Evolutionary conservation across 176 grass and related monocot species (phyloP).

Genomic region (Musa troglodytarum): DNA sequence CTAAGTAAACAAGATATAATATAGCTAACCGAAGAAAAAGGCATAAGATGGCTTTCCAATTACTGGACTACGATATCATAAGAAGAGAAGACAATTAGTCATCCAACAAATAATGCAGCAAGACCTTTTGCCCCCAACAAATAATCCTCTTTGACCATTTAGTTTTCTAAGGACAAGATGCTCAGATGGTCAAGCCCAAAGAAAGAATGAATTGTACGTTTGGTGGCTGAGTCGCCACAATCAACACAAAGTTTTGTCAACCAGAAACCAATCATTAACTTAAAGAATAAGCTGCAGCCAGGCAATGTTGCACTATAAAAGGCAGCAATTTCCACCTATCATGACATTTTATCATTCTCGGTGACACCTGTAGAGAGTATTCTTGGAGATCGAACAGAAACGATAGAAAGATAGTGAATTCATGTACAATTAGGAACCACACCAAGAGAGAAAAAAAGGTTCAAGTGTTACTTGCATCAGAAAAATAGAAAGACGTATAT

Average conservation of each 20-base stretch:
- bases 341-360: neutral
- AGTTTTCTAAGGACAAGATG: neutral
- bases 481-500: neutral
- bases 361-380: neutral
- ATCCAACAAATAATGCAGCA: neutral
- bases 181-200: neutral
- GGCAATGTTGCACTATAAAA: neutral
- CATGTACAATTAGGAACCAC: neutral
- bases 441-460: neutral
- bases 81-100: neutral
- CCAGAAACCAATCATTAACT: neutral
- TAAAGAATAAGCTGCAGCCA: neutral
- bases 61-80: neutral
- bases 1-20: neutral
- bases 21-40: neutral
- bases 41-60: too few relatives aligned
- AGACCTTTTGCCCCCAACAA: neutral
- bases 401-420: neutral
- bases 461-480: neutral
- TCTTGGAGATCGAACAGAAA: neutral
- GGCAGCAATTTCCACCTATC: neutral
- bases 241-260: neutral
- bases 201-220: neutral
- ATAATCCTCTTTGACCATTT: neutral
- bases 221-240: neutral